A percentile compares a stretch with the other conserved stretches of the same genome.
phyloP scores from a whole-genome alignment of 176 grass and related monocot species.

The Oropetium thomaeum region DNA sequence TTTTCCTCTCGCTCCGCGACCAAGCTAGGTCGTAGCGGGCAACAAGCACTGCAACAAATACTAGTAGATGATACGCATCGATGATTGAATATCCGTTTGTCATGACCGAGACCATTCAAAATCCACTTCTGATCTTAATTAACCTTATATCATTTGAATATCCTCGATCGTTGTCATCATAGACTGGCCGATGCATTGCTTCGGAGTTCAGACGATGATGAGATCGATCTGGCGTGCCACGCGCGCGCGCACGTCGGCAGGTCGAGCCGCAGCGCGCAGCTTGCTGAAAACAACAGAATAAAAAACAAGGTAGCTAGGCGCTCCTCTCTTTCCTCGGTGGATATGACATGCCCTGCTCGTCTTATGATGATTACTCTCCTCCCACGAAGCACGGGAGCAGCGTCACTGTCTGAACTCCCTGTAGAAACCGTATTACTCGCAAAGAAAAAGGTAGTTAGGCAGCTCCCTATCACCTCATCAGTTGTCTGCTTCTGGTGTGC shows the following conservation, averaged over 20 bases:
- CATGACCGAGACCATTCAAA: no score
- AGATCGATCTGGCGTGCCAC: not conserved
- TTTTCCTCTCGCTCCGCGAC: no score
- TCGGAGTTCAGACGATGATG: no score
- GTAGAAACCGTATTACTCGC: not conserved
- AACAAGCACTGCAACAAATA: no score
- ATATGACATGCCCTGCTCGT: not conserved
- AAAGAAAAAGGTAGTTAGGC: not conserved
- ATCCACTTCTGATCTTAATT: no score
- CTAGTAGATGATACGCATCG: no score
- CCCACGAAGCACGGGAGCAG: no score
- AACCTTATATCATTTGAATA: not conserved
- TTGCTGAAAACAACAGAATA: no score
- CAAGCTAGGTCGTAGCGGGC: no score
- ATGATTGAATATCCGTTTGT: no score
- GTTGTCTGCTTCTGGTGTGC: not conserved
- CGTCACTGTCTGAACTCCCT: slow-evolving; percentile 2
- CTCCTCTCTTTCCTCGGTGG: not conserved
- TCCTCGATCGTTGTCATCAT: no score
- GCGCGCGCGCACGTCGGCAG: not conserved
- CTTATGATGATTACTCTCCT: not conserved
- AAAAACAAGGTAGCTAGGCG: slow-evolving; percentile 8
- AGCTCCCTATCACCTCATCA: not conserved
- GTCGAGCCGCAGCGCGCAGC: not conserved
- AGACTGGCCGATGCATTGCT: not conserved